Conservation (phyloP, 257 asterid species). For the Rubia yunnanensis region DNA sequence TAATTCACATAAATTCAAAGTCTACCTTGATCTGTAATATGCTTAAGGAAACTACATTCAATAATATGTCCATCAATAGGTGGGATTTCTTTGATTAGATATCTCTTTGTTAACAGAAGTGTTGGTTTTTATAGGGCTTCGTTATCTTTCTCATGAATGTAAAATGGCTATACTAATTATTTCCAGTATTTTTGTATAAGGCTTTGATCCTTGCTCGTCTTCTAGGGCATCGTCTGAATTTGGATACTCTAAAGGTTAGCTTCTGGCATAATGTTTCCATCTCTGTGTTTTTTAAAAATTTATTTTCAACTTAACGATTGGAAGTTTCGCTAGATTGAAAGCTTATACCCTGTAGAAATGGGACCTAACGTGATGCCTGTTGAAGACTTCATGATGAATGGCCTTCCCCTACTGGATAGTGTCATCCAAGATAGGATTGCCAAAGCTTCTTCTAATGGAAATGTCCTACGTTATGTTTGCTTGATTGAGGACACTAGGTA, state of each 20-base stretch:
- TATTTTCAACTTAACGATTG: background rate
- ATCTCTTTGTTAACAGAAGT: background rate
- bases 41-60: background rate
- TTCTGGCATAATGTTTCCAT: constrained; percentile 5
- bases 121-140: background rate
- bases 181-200: constrained; percentile 27
- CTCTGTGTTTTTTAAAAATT: background rate
- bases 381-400: constrained; percentile 59
- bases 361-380: constrained; percentile 65
- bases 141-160: background rate
- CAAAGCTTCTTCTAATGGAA: constrained; percentile 65
- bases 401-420: constrained; percentile 70
- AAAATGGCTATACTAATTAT: constrained; percentile 4
- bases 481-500: constrained; percentile 72
- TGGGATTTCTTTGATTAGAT: background rate
- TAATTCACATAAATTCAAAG: background rate
- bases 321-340: constrained; percentile 50
- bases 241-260: constrained; percentile 67
- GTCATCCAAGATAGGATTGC: constrained; percentile 45
- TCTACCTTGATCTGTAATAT: background rate
- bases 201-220: constrained; percentile 91
- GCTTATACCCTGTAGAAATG: constrained; percentile 85
- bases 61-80: background rate
- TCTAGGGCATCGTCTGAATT: constrained; percentile 62
- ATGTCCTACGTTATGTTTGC: constrained; percentile 86